Percentiles rank a stretch among this genome's conserved stretches.
phyloP scores from a whole-genome alignment of 208 protist genomes.

The Leishmania lainsoni region DNA sequence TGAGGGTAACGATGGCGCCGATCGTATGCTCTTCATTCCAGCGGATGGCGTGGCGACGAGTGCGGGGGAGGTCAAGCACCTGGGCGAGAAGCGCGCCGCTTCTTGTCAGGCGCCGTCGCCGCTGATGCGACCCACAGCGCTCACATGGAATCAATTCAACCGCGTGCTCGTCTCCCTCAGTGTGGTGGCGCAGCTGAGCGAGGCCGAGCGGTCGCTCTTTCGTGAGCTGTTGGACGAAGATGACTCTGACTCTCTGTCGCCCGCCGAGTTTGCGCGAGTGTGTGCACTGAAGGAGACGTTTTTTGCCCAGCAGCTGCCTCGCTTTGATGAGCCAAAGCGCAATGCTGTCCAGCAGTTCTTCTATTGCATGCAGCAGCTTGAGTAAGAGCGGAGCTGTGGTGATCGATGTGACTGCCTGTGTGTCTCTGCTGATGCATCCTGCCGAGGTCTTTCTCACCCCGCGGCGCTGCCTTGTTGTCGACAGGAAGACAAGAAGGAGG shows the following conservation, averaged over 20 bases:
- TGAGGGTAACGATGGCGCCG: neutral
- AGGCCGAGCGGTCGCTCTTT: constrained; percentile 46
- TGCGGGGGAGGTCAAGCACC: neutral
- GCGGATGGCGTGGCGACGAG: neutral
- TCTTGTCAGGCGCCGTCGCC: neutral
- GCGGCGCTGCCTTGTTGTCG: too few relatives aligned
- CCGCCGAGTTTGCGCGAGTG: constrained; percentile 54
- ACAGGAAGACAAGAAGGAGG: too few relatives aligned
- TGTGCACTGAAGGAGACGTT: constrained; percentile 46
- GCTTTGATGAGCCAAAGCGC: constrained; percentile 52
- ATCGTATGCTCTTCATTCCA: neutral
- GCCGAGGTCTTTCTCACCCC: neutral
- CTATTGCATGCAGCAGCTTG: constrained; percentile 80
- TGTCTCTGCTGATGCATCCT: neutral
- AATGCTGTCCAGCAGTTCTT: constrained; percentile 73
- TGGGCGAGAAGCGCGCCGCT: neutral
- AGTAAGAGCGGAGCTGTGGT: constrained; percentile 16
- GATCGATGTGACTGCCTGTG: too few relatives aligned
- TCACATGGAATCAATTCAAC: constrained; percentile 55
- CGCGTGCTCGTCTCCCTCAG: constrained; percentile 40
- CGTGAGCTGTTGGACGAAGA: constrained; percentile 59
- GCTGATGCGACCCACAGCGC: constrained; percentile 40
- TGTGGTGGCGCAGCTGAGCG: constrained; percentile 37
- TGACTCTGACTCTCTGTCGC: constrained; percentile 60
- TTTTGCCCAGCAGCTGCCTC: constrained; percentile 48